phyloP scores from a whole-genome alignment of 345 rosid species.

The Bruguiera gymnorhiza region DNA sequence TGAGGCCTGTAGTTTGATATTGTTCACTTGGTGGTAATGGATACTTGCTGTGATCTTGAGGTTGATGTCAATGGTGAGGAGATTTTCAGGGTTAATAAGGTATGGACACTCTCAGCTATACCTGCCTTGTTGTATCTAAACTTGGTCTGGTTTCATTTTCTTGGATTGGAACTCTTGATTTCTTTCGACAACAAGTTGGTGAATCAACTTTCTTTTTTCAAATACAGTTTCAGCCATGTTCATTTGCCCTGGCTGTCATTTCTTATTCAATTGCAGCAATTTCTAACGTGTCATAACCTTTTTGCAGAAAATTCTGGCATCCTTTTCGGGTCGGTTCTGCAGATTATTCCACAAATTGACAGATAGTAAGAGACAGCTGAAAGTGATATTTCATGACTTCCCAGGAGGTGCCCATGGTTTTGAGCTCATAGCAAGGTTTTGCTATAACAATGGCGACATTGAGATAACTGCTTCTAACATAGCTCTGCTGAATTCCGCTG shows the following conservation, averaged over 20 bases:
- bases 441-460: conserved; percentile 38
- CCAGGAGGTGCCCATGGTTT: conserved; percentile 55
- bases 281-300: background rate
- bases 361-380: conserved; percentile 19
- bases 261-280: background rate
- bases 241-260: too few species aligned
- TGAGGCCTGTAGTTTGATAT: conserved; percentile 6
- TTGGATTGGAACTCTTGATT: background rate
- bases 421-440: conserved; percentile 53
- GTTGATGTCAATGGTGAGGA: conserved; percentile 58
- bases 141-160: conserved; percentile 8
- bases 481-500: conserved; percentile 37
- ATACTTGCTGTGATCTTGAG: conserved; percentile 39
- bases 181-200: too few species aligned
- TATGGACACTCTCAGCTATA: conserved; percentile 2
- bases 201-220: background rate
- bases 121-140: background rate
- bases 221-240: background rate
- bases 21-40: conserved; percentile 27
- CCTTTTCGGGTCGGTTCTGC: conserved; percentile 37
- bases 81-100: conserved; percentile 52
- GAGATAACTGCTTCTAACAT: conserved; percentile 36
- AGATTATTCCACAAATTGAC: conserved; percentile 28
- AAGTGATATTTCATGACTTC: conserved; percentile 45
- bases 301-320: conserved; percentile 36